A percentile compares a stretch with the other conserved stretches of the same genome.
Evolutionary conservation across 2,329 filamentous ascomycete genomes (phyloP).

Genomic region (Microdochium paspali): DNA sequence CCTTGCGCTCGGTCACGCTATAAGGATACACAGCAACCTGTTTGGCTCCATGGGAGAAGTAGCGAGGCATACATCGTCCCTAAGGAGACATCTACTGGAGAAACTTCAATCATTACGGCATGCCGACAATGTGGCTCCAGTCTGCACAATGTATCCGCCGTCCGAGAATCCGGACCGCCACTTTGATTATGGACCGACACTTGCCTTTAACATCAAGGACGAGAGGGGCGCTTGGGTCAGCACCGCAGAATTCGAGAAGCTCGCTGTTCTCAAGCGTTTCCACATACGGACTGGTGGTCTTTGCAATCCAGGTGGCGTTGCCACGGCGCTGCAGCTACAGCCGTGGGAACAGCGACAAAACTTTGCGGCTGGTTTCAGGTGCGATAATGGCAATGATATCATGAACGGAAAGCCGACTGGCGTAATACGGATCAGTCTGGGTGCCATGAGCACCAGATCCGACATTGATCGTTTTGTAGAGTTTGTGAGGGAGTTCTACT

Average conservation of each 20-base stretch:
- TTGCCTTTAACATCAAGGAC: slow-evolving; percentile 76
- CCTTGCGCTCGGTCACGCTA: slow-evolving; percentile 66
- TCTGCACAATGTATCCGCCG: slow-evolving; percentile 59
- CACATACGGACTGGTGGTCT: slow-evolving; percentile 82
- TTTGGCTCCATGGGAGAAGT: slow-evolving; percentile 65
- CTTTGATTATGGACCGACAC: slow-evolving; percentile 56
- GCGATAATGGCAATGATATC: slow-evolving; percentile 74
- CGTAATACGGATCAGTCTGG: slow-evolving; percentile 74
- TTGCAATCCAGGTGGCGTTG: slow-evolving; percentile 86
- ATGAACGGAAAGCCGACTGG: slow-evolving; percentile 81
- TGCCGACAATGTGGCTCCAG: slow-evolving; percentile 47
- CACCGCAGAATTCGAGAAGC: slow-evolving; percentile 77
- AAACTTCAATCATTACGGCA: slow-evolving; percentile 56
- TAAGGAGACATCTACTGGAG: slow-evolving; percentile 50
- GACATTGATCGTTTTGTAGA: slow-evolving; percentile 66
- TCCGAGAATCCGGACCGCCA: slow-evolving; percentile 18
- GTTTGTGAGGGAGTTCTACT: slow-evolving; percentile 67
- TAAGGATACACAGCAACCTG: slow-evolving; percentile 57
- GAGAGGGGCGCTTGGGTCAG: slow-evolving; percentile 65
- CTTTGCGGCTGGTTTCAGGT: slow-evolving; percentile 76
- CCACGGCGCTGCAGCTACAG: slow-evolving; percentile 60
- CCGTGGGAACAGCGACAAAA: slow-evolving; percentile 78
- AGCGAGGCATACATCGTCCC: slow-evolving; percentile 58
- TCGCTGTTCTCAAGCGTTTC: slow-evolving; percentile 68
- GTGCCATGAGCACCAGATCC: slow-evolving; percentile 73